Percentiles rank a stretch among this genome's conserved stretches.
phyloP scores from a whole-genome alignment of 2,329 filamentous ascomycete genomes.

The Colletotrichum paranaense region DNA sequence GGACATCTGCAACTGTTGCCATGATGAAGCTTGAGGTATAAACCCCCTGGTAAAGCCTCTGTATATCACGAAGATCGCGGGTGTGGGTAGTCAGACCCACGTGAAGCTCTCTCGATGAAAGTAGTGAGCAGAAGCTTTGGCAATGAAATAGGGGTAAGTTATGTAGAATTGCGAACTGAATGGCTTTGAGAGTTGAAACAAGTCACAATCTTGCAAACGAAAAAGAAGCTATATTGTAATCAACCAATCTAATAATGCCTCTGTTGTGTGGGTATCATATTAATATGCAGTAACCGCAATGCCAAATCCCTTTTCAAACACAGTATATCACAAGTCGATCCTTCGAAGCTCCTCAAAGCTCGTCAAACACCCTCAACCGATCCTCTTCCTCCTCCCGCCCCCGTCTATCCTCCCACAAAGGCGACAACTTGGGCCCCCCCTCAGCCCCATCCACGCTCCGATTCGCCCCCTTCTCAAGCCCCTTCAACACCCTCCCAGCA shows the following conservation, averaged over 20 bases:
- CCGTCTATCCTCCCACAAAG: constrained; percentile 40
- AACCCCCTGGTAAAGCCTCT: too few species aligned
- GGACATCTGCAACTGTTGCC: too few species aligned
- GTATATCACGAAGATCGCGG: too few species aligned
- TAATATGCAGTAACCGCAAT: neutral
- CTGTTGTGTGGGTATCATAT: constrained; percentile 26
- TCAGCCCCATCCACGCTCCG: neutral
- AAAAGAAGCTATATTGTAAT: too few species aligned
- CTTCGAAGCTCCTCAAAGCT: constrained; percentile 49
- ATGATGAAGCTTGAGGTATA: too few species aligned
- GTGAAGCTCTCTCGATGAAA: neutral
- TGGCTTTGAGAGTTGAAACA: neutral
- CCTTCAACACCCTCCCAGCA: neutral
- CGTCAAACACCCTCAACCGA: constrained; percentile 57
- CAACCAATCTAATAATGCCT: neutral
- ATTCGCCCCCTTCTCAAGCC: constrained; percentile 16
- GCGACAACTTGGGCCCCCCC: constrained; percentile 33
- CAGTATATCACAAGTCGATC: neutral
- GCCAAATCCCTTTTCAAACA: neutral
- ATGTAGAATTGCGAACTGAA: too few species aligned
- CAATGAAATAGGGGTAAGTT: neutral
- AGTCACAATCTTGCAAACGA: neutral
- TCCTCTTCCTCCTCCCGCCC: constrained; percentile 46
- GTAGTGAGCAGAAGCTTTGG: neutral
- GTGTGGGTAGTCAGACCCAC: too few species aligned